Conservation (phyloP, 441 rosid species). For the Eruca vesicaria region DNA sequence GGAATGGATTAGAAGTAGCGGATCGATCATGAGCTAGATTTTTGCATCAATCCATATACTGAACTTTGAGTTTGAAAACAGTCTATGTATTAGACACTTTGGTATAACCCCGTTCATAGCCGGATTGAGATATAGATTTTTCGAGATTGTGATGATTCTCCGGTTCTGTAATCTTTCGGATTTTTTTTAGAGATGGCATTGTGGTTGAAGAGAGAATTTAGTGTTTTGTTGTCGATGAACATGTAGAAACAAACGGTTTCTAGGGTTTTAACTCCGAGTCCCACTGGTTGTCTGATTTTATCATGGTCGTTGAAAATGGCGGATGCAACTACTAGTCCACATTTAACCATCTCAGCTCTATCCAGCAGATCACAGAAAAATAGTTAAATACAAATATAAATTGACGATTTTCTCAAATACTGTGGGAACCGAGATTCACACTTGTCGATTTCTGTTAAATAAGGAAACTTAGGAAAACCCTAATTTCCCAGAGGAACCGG, state of each 20-base stretch:
- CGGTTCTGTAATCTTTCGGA: slow-evolving; percentile 35
- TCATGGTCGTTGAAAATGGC: slow-evolving; percentile 90
- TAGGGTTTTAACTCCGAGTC: slow-evolving; percentile 69
- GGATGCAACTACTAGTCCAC: slow-evolving; percentile 76
- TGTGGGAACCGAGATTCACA: too few relatives aligned
- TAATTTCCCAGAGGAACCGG: too few relatives aligned
- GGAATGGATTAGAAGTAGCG: slow-evolving; percentile 68
- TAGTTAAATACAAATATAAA: too few relatives aligned
- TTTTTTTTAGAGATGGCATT: slow-evolving; percentile 39
- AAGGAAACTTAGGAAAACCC: too few relatives aligned
- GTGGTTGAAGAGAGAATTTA: slow-evolving; percentile 49
- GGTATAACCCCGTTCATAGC: slow-evolving; percentile 91
- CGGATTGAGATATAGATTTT: slow-evolving; percentile 51
- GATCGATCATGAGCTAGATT: slow-evolving; percentile 82
- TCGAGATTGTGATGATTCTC: slow-evolving; percentile 56
- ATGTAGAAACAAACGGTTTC: slow-evolving; percentile 71
- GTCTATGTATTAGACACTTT: slow-evolving; percentile 70
- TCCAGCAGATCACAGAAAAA: slow-evolving; percentile 41
- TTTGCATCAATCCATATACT: slow-evolving; percentile 92
- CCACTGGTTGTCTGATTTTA: slow-evolving; percentile 80
- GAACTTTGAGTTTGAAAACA: slow-evolving; percentile 76
- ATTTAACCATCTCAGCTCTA: slow-evolving; percentile 69
- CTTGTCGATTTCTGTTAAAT: too few relatives aligned
- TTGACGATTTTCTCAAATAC: too few relatives aligned
- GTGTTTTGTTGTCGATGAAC: slow-evolving; percentile 73